A percentile compares a stretch with the other conserved stretches of the same genome.
These are phyloP conservation scores for Camellia oleifera DNA, from an alignment of 179 eudicot genomes.

Conservation along the genomic window DNA sequence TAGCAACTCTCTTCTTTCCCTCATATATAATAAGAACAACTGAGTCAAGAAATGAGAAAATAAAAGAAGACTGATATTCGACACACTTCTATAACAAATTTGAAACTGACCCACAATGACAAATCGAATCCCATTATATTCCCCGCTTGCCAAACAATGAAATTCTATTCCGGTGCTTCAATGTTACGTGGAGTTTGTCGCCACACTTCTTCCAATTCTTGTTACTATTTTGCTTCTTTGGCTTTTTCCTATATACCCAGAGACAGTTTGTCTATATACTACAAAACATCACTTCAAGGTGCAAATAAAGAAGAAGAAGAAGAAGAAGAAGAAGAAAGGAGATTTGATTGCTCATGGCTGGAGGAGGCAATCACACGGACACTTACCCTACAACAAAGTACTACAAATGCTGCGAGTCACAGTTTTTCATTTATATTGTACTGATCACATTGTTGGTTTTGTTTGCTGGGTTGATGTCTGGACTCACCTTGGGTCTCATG, in stretches of 20 bases:
- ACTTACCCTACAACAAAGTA: not conserved
- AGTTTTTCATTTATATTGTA: conserved; percentile 38
- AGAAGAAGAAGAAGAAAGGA: not conserved
- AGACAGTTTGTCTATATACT: not conserved
- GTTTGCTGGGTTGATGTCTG: conserved; percentile 59
- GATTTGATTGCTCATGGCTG: not conserved
- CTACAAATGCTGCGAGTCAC: conserved; percentile 22
- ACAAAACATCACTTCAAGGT: not conserved
- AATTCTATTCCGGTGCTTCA: not conserved
- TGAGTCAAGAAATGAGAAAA: too few species aligned
- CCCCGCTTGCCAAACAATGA: not conserved
- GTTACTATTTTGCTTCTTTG: not conserved
- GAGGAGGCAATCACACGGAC: not conserved
- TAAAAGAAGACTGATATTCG: too few species aligned
- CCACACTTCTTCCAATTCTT: not conserved
- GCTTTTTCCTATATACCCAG: not conserved
- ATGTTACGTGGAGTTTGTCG: not conserved
- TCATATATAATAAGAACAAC: too few species aligned
- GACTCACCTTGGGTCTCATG: conserved; percentile 65
- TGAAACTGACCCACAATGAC: not conserved
- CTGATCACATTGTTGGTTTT: conserved; percentile 27
- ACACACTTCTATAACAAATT: too few species aligned
- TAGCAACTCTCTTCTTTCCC: too few species aligned
- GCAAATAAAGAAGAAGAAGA: not conserved
- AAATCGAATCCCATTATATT: not conserved